These are phyloP conservation scores for Haberlea rhodopensis DNA, from an alignment of 257 asterid species.

Conservation along the genomic window DNA sequence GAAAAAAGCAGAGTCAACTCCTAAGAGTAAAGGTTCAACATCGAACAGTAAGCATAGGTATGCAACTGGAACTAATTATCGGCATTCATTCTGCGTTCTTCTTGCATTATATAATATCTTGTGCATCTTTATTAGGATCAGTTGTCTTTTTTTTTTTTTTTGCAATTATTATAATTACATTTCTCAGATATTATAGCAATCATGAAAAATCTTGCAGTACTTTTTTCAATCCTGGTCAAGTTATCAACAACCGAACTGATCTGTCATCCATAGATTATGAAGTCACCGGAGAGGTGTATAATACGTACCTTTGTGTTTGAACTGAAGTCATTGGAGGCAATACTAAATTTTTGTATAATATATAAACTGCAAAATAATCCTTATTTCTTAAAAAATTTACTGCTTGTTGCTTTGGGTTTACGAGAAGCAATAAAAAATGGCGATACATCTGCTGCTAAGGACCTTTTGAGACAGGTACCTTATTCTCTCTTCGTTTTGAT, in stretches of 20 bases:
- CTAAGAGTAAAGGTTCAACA: slow-evolving; percentile 72
- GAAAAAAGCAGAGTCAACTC: slow-evolving; percentile 52
- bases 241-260: slow-evolving; percentile 45
- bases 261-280: slow-evolving; percentile 52
- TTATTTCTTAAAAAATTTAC: slow-evolving; percentile 20
- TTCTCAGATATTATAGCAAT: slow-evolving; percentile 19
- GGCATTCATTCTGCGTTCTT: neutral
- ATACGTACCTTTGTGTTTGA: neutral
- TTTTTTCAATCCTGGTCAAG: slow-evolving; percentile 70
- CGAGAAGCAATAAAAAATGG: slow-evolving; percentile 98
- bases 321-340: neutral
- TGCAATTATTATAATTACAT: slow-evolving; percentile 7
- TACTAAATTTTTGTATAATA: slow-evolving; percentile 13
- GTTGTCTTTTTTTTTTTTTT: slow-evolving; percentile 5
- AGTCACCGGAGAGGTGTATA: slow-evolving; percentile 84
- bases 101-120: neutral
- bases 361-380: slow-evolving; percentile 2
- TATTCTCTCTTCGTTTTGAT: slow-evolving; percentile 27
- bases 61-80: slow-evolving; percentile 25
- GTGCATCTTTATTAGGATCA: slow-evolving; percentile 1
- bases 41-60: slow-evolving; percentile 79
- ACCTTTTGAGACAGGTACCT: slow-evolving; percentile 79
- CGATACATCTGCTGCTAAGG: slow-evolving; percentile 68
- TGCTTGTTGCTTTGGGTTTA: slow-evolving; percentile 56
- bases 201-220: slow-evolving; percentile 58